A percentile compares a stretch with the other conserved stretches of the same genome.
phyloP scores from a whole-genome alignment of 352 stramenopile genomes.

The Globisporangium iwayamae region DNA sequence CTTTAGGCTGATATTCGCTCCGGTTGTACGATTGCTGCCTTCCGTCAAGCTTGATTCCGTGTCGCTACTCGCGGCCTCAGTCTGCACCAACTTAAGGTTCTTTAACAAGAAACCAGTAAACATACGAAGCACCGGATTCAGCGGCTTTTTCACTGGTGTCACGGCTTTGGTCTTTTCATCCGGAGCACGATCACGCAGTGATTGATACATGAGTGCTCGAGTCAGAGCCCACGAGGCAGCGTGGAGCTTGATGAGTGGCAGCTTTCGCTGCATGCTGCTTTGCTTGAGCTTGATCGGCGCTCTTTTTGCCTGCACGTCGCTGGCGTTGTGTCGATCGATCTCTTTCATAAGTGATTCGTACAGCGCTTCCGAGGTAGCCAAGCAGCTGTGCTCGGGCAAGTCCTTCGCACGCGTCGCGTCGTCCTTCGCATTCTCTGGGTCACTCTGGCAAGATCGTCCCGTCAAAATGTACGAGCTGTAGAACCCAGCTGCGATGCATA shows the following conservation, averaged over 20 bases:
- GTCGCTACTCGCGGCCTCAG: constrained; percentile 15
- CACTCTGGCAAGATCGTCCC: constrained; percentile 47
- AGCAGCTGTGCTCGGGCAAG: constrained; percentile 47
- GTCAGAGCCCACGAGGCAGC: constrained; percentile 74
- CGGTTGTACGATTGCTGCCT: constrained; percentile 6
- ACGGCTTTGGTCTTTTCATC: constrained; percentile 10
- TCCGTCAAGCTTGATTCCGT: constrained; percentile 6
- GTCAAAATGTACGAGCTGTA: constrained; percentile 89
- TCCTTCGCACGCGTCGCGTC: constrained; percentile 48
- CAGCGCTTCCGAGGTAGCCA: constrained; percentile 65
- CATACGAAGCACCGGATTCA: constrained; percentile 51
- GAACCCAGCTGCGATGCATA: constrained; percentile 78
- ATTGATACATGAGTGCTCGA: constrained; percentile 81
- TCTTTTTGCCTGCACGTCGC: constrained; percentile 13
- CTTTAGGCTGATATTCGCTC: constrained; percentile 46
- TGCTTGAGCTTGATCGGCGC: constrained; percentile 46
- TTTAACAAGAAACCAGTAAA: constrained; percentile 64
- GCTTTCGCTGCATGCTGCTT: constrained; percentile 39
- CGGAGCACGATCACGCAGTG: constrained; percentile 25
- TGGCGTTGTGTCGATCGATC: constrained; percentile 57
- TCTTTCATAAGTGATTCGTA: constrained; percentile 88
- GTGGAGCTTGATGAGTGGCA: constrained; percentile 75
- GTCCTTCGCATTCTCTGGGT: constrained; percentile 31
- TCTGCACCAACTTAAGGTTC: constrained; percentile 48
- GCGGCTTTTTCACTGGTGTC: background rate